Evolutionary conservation across 1,284 basidiomycete genomes (phyloP).

Genomic region (Ganoderma lingzhi): DNA sequence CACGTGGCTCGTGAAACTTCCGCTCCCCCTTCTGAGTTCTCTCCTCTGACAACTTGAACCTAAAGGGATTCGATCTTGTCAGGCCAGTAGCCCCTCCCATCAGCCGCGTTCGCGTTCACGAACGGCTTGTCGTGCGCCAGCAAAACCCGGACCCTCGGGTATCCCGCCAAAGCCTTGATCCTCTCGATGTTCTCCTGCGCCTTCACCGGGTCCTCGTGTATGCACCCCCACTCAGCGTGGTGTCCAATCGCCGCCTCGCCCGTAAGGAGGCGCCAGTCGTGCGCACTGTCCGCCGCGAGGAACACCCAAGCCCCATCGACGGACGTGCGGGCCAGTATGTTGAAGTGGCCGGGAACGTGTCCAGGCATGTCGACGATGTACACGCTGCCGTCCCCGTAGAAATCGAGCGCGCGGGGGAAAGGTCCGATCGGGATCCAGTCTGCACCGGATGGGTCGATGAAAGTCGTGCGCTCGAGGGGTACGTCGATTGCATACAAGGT

Average conservation of each 20-base stretch:
- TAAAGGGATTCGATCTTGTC: conserved; percentile 34
- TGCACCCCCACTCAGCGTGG: conserved; percentile 43
- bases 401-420: conserved; percentile 42
- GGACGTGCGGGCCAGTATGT: conserved; percentile 51
- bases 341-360: conserved; percentile 44
- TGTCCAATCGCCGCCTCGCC: conserved; percentile 53
- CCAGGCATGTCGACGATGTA: conserved; percentile 43
- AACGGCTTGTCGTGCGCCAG: conserved; percentile 61
- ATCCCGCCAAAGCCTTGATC: conserved; percentile 47
- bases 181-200: conserved; percentile 52
- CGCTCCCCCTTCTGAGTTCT: background rate
- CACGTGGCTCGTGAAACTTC: background rate
- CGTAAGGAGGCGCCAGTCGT: conserved; percentile 59
- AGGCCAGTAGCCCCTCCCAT: conserved; percentile 49
- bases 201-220: conserved; percentile 50
- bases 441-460: conserved; percentile 13
- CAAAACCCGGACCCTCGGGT: conserved; percentile 52
- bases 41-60: background rate
- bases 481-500: conserved; percentile 24
- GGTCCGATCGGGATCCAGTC: conserved; percentile 36
- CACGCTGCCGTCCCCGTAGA: conserved; percentile 43
- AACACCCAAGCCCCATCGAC: conserved; percentile 61
- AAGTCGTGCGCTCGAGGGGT: conserved; percentile 24
- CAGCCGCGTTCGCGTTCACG: conserved; percentile 54
- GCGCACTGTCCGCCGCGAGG: conserved; percentile 62